These are phyloP conservation scores for Berberis vulgaris DNA, from an alignment of 164 flowering plant species.

Conservation along the genomic window DNA sequence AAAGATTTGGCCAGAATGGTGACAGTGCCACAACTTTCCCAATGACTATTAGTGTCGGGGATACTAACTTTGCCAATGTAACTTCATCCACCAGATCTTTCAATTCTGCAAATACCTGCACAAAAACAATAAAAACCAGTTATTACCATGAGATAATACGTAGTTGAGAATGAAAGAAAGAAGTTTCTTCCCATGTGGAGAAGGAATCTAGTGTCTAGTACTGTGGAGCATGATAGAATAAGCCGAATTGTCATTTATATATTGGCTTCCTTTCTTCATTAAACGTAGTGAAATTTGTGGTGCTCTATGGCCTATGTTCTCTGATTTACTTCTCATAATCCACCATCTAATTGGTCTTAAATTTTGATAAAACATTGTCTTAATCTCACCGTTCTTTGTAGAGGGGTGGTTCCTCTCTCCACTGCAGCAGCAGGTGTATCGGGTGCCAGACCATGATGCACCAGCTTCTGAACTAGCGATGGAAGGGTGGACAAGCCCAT, in stretches of 20 bases:
- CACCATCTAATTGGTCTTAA: no score
- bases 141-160: no score
- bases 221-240: no score
- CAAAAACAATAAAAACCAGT: background rate
- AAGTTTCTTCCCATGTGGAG: no score
- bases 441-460: slow-evolving; percentile 68
- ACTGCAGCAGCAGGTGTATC: slow-evolving; percentile 84
- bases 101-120: slow-evolving; percentile 71
- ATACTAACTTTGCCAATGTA: slow-evolving; percentile 47
- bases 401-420: slow-evolving; percentile 94
- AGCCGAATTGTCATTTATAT: no score
- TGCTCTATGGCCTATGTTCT: no score
- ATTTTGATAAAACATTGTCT: no score
- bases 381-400: slow-evolving; percentile 59
- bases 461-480: slow-evolving; percentile 56
- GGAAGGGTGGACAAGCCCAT: slow-evolving; percentile 96
- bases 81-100: slow-evolving; percentile 64
- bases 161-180: no score
- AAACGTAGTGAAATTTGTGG: no score
- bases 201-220: no score
- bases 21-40: slow-evolving; percentile 94
- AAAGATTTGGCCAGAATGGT: slow-evolving; percentile 61
- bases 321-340: no score
- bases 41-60: slow-evolving; percentile 13
- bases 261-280: no score